Evolutionary conservation across 2,329 filamentous ascomycete genomes (phyloP).

Genomic region (Cordyceps cateniannulata): DNA sequence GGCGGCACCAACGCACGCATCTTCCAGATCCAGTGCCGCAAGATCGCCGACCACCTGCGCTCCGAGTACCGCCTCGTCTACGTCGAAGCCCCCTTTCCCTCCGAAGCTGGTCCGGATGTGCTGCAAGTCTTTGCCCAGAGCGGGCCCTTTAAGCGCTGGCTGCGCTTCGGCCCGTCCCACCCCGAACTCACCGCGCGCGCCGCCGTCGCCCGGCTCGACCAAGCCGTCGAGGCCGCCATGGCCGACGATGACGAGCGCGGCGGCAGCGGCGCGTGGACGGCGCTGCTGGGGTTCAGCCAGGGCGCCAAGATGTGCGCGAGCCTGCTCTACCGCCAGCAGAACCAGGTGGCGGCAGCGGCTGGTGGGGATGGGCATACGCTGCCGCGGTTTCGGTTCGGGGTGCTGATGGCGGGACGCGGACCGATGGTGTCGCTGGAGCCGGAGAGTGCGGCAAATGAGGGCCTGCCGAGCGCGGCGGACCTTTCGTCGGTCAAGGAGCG

Average conservation of each 20-base stretch:
- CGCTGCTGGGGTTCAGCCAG: conserved; percentile 55
- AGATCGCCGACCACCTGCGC: conserved; percentile 34
- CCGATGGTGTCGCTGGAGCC: conserved; percentile 24
- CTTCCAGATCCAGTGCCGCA: conserved; percentile 58
- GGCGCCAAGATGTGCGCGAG: conserved; percentile 52
- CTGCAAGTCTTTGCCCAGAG: conserved; percentile 53
- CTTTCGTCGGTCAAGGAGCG: conserved; percentile 21
- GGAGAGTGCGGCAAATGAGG: background rate
- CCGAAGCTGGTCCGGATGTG: conserved; percentile 54
- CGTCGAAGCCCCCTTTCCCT: conserved; percentile 58
- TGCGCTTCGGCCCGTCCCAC: conserved; percentile 54
- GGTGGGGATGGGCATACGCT: background rate
- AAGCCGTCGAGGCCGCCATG: conserved; percentile 35
- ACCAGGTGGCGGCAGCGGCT: conserved; percentile 24
- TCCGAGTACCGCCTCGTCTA: conserved; percentile 61
- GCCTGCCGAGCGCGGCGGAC: conserved; percentile 17
- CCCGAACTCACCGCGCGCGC: conserved; percentile 37
- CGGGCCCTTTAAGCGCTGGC: conserved; percentile 53
- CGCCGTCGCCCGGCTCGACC: conserved; percentile 30
- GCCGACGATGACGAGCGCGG: conserved; percentile 33
- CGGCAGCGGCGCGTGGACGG: conserved; percentile 48
- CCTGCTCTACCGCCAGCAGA: conserved; percentile 52
- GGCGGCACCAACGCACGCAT: conserved; percentile 61
- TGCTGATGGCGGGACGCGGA: conserved; percentile 29
- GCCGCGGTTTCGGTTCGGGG: conserved; percentile 28